Conservation (phyloP, 164 flowering plant genomes). For the Euptelea pleiosperma region DNA sequence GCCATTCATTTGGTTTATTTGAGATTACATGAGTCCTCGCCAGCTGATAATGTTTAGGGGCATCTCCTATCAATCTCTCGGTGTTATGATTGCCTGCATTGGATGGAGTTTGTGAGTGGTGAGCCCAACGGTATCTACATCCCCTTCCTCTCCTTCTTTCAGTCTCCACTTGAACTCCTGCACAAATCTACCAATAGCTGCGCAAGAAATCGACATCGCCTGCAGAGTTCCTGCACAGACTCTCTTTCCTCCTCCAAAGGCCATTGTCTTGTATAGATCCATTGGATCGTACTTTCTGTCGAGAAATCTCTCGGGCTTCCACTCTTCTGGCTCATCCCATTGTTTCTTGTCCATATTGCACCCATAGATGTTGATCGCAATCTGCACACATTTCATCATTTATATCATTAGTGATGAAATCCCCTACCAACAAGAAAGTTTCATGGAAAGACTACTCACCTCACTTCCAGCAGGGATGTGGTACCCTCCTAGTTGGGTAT, state of each 20-base stretch:
- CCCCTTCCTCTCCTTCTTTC: constrained; percentile 61
- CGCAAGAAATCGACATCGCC: constrained; percentile 65
- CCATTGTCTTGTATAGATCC: constrained; percentile 90
- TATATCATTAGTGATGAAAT: background rate
- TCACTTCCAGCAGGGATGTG: constrained; percentile 73
- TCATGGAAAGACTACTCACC: constrained; percentile 34
- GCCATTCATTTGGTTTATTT: too few species aligned
- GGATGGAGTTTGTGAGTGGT: constrained; percentile 77
- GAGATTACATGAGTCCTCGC: too few species aligned
- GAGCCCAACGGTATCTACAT: constrained; percentile 63
- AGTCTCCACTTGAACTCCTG: constrained; percentile 85
- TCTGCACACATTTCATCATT: constrained; percentile 31
- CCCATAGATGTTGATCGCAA: constrained; percentile 80
- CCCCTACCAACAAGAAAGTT: background rate
- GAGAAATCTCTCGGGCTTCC: constrained; percentile 87
- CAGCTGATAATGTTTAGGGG: background rate
- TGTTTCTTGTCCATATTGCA: constrained; percentile 83
- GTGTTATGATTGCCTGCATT: constrained; percentile 54
- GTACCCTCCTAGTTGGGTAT: constrained; percentile 81
- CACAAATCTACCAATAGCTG: constrained; percentile 63
- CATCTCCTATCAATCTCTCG: constrained; percentile 29
- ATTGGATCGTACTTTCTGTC: constrained; percentile 41
- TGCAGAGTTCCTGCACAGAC: constrained; percentile 85
- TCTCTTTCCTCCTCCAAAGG: constrained; percentile 95
- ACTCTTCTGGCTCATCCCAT: constrained; percentile 72